phyloP scores from a whole-genome alignment of 2,329 filamentous ascomycete genomes.

The Penicillium expansum region DNA sequence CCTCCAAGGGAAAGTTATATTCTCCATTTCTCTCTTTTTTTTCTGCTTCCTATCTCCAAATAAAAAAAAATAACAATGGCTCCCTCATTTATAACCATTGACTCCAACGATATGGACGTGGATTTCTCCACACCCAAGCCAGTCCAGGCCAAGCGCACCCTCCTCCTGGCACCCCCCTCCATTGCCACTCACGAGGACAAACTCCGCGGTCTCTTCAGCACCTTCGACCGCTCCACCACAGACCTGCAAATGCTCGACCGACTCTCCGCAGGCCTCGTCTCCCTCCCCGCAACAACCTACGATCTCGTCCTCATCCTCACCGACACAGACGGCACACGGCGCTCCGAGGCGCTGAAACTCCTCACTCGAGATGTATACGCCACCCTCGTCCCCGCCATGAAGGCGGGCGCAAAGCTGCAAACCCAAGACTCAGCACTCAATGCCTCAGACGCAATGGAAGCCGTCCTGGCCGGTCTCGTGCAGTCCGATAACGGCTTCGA shows the following conservation, averaged over 20 bases:
- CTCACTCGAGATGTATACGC: conserved; percentile 67
- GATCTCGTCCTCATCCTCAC: conserved; percentile 80
- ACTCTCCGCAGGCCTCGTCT: conserved; percentile 74
- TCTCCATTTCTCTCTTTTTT: conserved; percentile 3
- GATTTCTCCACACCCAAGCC: conserved; percentile 35
- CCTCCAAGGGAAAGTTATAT: conserved; percentile 13
- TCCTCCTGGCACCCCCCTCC: conserved; percentile 86
- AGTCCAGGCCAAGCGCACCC: conserved; percentile 54
- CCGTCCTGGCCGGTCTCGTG: conserved; percentile 24
- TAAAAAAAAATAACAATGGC: conserved; percentile 18
- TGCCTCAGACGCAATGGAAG: conserved; percentile 34
- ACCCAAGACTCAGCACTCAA: conserved; percentile 65
- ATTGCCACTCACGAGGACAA: conserved; percentile 80
- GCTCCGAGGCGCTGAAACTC: conserved; percentile 60
- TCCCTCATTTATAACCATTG: conserved; percentile 50
- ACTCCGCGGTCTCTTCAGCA: conserved; percentile 66
- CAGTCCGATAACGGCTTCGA: conserved; percentile 56
- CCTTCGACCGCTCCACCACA: conserved; percentile 71
- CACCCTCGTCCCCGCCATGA: conserved; percentile 68
- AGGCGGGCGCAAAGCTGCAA: conserved; percentile 58
- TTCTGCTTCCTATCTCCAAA: neutral
- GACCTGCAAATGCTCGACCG: conserved; percentile 99
- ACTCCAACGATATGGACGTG: conserved; percentile 55
- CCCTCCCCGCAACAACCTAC: conserved; percentile 74
- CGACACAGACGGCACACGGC: conserved; percentile 67